Conservation (phyloP, 2,329 filamentous ascomycete species). For the Colletotrichum graminicola region DNA sequence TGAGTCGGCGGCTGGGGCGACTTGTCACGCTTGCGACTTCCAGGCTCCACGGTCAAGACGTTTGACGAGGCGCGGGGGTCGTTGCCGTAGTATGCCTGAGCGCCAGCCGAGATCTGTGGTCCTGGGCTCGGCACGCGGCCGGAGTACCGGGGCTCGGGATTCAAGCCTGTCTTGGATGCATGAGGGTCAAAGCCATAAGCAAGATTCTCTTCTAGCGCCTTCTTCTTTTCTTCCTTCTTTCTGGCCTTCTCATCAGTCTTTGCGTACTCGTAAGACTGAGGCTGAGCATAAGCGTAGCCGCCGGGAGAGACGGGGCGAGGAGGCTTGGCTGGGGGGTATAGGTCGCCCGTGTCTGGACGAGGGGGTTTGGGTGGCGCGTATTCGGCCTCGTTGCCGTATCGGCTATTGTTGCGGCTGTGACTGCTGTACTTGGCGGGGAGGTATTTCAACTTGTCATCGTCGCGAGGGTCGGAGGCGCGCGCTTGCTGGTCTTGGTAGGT, state of each 20-base stretch:
- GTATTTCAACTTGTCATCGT: constrained; percentile 57
- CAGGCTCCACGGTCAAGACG: constrained; percentile 58
- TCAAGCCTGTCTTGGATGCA: constrained; percentile 36
- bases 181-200: constrained; percentile 59
- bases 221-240: constrained; percentile 51
- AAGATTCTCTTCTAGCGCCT: constrained; percentile 58
- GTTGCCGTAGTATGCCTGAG: constrained; percentile 48
- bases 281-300: constrained; percentile 47
- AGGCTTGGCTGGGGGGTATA: constrained; percentile 48
- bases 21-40: constrained; percentile 53
- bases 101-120: constrained; percentile 41
- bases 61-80: constrained; percentile 56
- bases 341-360: constrained; percentile 48
- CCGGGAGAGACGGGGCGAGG: constrained; percentile 40
- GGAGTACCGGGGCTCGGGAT: constrained; percentile 27
- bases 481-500: constrained; percentile 48
- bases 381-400: constrained; percentile 43
- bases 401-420: constrained; percentile 47
- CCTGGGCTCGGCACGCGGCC: constrained; percentile 37
- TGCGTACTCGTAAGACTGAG: constrained; percentile 48
- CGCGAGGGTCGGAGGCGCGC: constrained; percentile 42
- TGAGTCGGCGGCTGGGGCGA: constrained; percentile 63
- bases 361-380: constrained; percentile 46
- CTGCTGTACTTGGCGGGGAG: constrained; percentile 62
- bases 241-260: constrained; percentile 43